Evolutionary conservation across 805 yeast genomes (phyloP), one percentile per base, ranked within the genome.

Genomic region (Ogataea ramenticola): DNA sequence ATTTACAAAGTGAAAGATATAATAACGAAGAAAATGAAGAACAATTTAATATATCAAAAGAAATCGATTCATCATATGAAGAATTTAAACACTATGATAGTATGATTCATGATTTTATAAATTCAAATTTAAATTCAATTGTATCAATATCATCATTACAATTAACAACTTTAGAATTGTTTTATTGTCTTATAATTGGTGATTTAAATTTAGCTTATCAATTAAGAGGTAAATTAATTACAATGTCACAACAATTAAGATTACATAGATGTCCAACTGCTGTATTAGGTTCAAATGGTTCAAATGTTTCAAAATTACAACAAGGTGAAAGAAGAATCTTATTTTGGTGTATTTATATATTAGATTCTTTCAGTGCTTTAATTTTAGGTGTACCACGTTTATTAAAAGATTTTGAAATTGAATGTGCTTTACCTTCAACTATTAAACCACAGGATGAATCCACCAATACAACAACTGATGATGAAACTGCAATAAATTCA

Each of bases 241-340:
- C 88, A 24, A 84, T 86, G 90, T 82, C 90, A 4, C 95, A 86
- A 54, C 93, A 88, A 53, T 66, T 89, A 43, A 75, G 96, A 52
- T 67, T 89, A 38, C 95, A 88, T 58, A 71, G 95, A 52, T 84
- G 95, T 61, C 96, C 95, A 10, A 80, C 90, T 4, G 91, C 91
- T 0, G 89, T 86, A 4, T 65, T 83, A 41, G 77, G 79, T 3
- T 71, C 72, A n/a, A 71, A 70, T 46, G 91, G 91, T 1, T 72
- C 83, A 2, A 75, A 76, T 30, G 76, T 84, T 38, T 74, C 80
- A 21, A 75, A 73, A 50, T 71, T 79, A 47, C 90, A 83, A 66
- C 93, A 84, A 61, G 89, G 90, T 49, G 87, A 86, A 56, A 72
- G 96, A 49, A 75, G 95, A 58, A 75, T 86, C 31, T 62, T 86